Evolutionary conservation across 768 basidiomycete species (phyloP).

Genomic region (Leccinum broughii): DNA sequence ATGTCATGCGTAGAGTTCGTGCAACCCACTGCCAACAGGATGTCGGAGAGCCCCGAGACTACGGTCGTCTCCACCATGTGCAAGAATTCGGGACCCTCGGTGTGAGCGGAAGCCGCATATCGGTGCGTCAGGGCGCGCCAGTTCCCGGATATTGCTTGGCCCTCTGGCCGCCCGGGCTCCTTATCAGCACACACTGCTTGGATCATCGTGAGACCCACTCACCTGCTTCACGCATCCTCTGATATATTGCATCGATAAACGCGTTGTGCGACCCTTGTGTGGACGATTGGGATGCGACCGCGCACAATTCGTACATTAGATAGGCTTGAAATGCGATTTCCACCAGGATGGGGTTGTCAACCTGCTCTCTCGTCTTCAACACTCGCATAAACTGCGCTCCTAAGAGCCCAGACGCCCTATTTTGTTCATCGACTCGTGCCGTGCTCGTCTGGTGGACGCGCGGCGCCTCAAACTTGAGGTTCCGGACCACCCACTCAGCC

Average conservation of each 20-base stretch:
- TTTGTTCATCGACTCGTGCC: slow-evolving; percentile 7
- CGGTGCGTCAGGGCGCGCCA: slow-evolving; percentile 43
- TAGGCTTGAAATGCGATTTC: slow-evolving; percentile 35
- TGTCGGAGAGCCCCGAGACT: slow-evolving; percentile 23
- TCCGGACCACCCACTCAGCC: slow-evolving; percentile 43
- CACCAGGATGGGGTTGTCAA: slow-evolving; percentile 30
- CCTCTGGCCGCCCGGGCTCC: slow-evolving; percentile 28
- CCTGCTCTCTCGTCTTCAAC: slow-evolving; percentile 21
- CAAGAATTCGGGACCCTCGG: slow-evolving; percentile 15
- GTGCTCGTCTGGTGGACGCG: slow-evolving; percentile 7
- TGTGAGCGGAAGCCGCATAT: slow-evolving; percentile 12
- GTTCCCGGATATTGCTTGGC: slow-evolving; percentile 42
- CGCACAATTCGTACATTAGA: slow-evolving; percentile 20
- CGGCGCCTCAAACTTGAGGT: slow-evolving; percentile 28
- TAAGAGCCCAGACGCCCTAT: slow-evolving; percentile 11
- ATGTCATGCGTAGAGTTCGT: slow-evolving; percentile 23
- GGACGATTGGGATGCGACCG: slow-evolving; percentile 20
- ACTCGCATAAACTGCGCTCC: slow-evolving; percentile 18
- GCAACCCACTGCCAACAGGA: slow-evolving; percentile 29
- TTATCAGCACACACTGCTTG: neutral
- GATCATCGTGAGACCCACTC: slow-evolving; percentile 9
- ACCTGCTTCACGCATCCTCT: slow-evolving; percentile 36
- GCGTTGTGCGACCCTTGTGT: slow-evolving; percentile 17
- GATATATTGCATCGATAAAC: slow-evolving; percentile 30
- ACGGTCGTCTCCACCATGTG: slow-evolving; percentile 8